phyloP scores from a whole-genome alignment of 2,329 filamentous ascomycete genomes.

The Juglanconis oblonga region DNA sequence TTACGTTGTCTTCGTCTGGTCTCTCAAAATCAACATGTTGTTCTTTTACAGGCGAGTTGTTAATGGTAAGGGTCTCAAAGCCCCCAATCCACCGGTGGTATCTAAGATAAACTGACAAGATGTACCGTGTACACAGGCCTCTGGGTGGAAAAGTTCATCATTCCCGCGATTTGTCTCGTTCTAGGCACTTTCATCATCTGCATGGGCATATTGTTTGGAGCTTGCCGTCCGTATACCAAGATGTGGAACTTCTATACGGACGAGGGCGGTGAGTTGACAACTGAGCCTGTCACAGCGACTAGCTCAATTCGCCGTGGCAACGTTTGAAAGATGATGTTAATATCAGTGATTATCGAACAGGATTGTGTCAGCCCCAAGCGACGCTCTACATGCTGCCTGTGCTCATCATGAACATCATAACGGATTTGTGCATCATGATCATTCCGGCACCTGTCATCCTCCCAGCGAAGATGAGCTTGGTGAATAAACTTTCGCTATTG shows the following conservation, averaged over 20 bases:
- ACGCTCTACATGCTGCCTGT: conserved; percentile 29
- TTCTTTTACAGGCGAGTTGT: conserved; percentile 37
- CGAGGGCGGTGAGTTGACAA: conserved; percentile 31
- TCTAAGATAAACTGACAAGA: not conserved
- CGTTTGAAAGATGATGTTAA: not conserved
- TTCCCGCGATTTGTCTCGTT: conserved; percentile 31
- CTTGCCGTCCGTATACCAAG: conserved; percentile 32
- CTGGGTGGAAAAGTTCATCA: conserved; percentile 34
- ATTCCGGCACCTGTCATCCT: conserved; percentile 33
- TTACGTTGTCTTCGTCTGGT: conserved; percentile 36
- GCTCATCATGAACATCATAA: conserved; percentile 31
- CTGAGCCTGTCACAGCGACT: no score
- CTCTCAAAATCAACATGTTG: conserved; percentile 39
- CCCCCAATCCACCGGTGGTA: not conserved
- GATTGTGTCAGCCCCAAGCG: conserved; percentile 31
- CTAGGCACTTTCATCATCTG: conserved; percentile 25
- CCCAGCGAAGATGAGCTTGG: conserved; percentile 26
- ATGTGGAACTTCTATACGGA: conserved; percentile 36
- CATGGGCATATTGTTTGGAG: conserved; percentile 25
- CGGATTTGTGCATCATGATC: conserved; percentile 29
- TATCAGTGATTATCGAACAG: conserved; percentile 1
- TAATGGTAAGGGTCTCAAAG: conserved; percentile 10
- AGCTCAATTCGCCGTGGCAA: not conserved
- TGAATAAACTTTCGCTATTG: conserved; percentile 28
- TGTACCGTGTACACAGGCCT: conserved; percentile 16